Conservation (phyloP, 106 monocot species). For the Hemerocallis citrina region DNA sequence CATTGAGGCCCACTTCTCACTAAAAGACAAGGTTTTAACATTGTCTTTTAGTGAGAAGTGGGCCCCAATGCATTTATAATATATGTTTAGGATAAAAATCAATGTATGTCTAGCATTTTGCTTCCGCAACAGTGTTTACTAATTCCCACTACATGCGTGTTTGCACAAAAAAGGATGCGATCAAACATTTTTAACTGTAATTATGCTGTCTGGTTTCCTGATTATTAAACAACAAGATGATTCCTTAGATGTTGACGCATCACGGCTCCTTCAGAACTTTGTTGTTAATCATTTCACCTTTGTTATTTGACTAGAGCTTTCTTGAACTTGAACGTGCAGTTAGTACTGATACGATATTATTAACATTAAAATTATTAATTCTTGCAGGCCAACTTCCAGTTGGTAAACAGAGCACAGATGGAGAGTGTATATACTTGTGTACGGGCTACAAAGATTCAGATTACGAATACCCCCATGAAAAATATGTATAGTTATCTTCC, state of each 20-base stretch:
- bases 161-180: too few species aligned
- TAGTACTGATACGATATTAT: too few species aligned
- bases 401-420: background rate
- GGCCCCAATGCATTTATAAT: too few species aligned
- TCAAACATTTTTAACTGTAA: background rate
- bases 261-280: too few species aligned
- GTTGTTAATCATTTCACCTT: background rate
- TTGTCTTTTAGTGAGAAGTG: too few species aligned
- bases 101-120: too few species aligned
- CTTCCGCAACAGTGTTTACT: too few species aligned
- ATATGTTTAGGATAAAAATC: too few species aligned
- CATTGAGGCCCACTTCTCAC: too few species aligned
- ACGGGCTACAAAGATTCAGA: background rate
- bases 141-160: too few species aligned
- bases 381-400: slow-evolving; percentile 4
- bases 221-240: background rate
- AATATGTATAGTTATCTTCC: background rate
- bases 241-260: too few species aligned
- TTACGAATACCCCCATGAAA: background rate
- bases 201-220: background rate
- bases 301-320: background rate
- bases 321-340: background rate
- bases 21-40: too few species aligned
- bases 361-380: background rate
- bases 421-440: background rate